A percentile compares a stretch with the other conserved stretches of the same genome.
phyloP scores from a whole-genome alignment of 805 yeast genomes.

The Metschnikowia chrysomelidarum region DNA sequence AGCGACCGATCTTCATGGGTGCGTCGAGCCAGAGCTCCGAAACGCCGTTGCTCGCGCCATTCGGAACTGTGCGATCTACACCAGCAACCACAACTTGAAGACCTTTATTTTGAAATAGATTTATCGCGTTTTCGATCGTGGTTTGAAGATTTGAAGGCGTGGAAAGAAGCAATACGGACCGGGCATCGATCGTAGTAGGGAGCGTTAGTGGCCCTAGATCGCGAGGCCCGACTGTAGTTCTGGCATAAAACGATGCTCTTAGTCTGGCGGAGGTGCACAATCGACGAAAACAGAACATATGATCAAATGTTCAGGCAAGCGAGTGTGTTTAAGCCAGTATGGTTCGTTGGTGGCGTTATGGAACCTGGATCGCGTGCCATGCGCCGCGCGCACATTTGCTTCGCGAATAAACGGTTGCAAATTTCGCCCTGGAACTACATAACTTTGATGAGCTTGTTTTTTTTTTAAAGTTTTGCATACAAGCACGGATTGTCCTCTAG shows the following conservation, averaged over 20 bases:
- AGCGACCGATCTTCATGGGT: conserved; percentile 18
- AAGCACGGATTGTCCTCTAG: no score
- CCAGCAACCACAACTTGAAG: conserved; percentile 43
- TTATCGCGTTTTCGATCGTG: conserved; percentile 31
- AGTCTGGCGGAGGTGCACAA: conserved; percentile 10
- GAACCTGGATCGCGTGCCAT: no score
- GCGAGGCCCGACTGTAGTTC: conserved; percentile 16
- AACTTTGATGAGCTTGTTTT: no score
- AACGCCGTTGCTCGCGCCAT: conserved; percentile 33
- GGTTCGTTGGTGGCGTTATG: no score
- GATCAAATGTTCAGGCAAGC: conserved; percentile 1
- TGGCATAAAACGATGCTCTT: conserved; percentile 14
- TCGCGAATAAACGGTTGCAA: no score
- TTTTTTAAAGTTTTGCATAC: no score
- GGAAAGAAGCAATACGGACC: conserved; percentile 33
- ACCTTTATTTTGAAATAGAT: conserved; percentile 22
- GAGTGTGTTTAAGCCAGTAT: no score
- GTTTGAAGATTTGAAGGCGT: conserved; percentile 34
- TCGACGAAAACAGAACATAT: conserved; percentile 4
- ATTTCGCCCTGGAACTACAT: no score
- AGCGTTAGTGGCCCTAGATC: neutral
- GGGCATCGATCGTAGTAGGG: conserved; percentile 21
- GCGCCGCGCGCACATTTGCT: no score
- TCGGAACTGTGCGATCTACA: conserved; percentile 36
- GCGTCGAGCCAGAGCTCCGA: conserved; percentile 40